phyloP scores from a whole-genome alignment of 176 grass and related monocot genomes.

The Lolium multiflorum region DNA sequence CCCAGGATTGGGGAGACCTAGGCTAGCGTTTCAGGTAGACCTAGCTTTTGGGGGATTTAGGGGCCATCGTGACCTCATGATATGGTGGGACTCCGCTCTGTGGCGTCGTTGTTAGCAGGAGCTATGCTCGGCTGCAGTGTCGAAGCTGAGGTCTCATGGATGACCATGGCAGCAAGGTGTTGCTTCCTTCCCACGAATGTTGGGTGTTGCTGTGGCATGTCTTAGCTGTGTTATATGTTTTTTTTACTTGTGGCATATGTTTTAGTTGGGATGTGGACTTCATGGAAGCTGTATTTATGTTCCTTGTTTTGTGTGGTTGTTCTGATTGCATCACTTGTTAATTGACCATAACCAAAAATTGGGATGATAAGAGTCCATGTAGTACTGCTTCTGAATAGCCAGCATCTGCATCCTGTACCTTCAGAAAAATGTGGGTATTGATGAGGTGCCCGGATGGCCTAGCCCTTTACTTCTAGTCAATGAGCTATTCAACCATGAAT shows the following conservation, averaged over 20 bases:
- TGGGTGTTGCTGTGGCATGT: not conserved
- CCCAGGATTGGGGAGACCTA: conserved; percentile 4
- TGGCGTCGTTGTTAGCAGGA: not conserved
- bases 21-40: not conserved
- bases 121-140: not conserved
- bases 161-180: conserved; percentile 19
- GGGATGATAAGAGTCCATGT: not conserved
- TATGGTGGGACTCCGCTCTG: not conserved
- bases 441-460: not conserved
- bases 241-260: not conserved
- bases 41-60: not conserved
- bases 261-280: not conserved
- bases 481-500: not conserved
- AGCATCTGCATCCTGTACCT: not conserved
- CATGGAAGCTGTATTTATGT: not conserved
- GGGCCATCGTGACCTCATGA: not conserved
- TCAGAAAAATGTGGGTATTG: not conserved
- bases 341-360: conserved; percentile 1
- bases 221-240: too few species aligned
- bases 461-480: not conserved
- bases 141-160: not conserved
- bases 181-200: not conserved
- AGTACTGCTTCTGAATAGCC: not conserved
- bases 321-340: not conserved
- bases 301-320: not conserved